A percentile compares a stretch with the other conserved stretches of the same genome.
Evolutionary conservation across 2,329 filamentous ascomycete species (phyloP).

Genomic region (Achaetomium macrosporum): DNA sequence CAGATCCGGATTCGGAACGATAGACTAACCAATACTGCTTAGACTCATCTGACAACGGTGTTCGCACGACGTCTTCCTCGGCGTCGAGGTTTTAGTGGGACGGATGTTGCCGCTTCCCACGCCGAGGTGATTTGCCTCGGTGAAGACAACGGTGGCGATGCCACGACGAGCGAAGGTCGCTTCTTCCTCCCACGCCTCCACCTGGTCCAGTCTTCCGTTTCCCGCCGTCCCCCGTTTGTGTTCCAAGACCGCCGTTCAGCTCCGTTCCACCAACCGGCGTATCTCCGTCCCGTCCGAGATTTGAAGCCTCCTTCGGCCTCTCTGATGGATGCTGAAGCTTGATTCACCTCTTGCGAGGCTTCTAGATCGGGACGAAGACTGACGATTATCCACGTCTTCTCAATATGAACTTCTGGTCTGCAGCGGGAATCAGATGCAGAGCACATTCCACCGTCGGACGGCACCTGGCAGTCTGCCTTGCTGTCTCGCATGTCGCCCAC

Average conservation of each 20-base stretch:
- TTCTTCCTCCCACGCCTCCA: background rate
- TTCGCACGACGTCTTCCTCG: constrained; percentile 20
- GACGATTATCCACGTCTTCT: no score
- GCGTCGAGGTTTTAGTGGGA: constrained; percentile 23
- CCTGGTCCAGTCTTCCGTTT: background rate
- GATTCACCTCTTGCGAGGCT: no score
- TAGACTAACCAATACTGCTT: background rate
- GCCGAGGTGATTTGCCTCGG: background rate
- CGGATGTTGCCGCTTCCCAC: background rate
- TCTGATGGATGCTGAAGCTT: no score
- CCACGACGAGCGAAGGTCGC: background rate
- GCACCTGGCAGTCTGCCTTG: background rate
- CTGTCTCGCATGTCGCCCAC: background rate
- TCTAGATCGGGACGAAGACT: no score
- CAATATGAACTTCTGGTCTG: no score
- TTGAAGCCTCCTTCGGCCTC: no score
- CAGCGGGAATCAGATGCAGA: no score
- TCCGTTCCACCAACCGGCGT: no score
- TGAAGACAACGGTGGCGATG: background rate
- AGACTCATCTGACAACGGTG: constrained; percentile 26
- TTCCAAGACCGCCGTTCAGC: background rate
- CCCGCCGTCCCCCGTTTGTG: background rate
- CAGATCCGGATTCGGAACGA: background rate
- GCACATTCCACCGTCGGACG: background rate
- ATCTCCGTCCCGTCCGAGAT: no score